A percentile compares a stretch with the other conserved stretches of the same genome.
These are phyloP conservation scores for Bryoerythrophyllum caledonicum DNA, from an alignment of 225 moss, liverwort and hornwort genomes.

Conservation along the genomic window DNA sequence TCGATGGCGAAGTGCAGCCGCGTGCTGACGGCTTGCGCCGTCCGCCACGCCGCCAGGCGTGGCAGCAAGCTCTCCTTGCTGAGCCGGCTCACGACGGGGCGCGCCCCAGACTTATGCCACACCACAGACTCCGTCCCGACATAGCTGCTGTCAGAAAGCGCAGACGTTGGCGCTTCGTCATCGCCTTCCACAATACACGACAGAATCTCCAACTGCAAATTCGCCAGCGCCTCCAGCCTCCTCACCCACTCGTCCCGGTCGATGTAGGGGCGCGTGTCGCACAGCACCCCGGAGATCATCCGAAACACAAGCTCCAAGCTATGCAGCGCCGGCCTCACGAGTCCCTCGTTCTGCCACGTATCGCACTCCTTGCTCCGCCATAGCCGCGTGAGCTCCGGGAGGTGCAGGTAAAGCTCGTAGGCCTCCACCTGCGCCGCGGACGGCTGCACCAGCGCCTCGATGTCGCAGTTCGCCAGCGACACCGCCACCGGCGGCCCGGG, in stretches of 20 bases:
- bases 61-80: constrained; percentile 69
- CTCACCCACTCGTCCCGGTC: constrained; percentile 77
- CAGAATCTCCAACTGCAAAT: constrained; percentile 69
- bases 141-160: constrained; percentile 23
- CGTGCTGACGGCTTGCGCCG: constrained; percentile 57
- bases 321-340: constrained; percentile 71
- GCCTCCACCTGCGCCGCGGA: constrained; percentile 67
- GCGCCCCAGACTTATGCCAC: constrained; percentile 61
- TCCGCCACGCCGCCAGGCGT: constrained; percentile 72
- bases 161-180: constrained; percentile 50
- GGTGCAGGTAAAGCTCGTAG: constrained; percentile 66
- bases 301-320: constrained; percentile 76
- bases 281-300: constrained; percentile 59
- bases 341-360: constrained; percentile 51
- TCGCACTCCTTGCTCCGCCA: constrained; percentile 41
- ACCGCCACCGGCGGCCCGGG: constrained; percentile 45
- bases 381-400: constrained; percentile 59
- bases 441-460: constrained; percentile 64
- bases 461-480: constrained; percentile 64
- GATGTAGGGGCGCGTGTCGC: constrained; percentile 62
- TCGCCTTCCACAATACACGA: constrained; percentile 72
- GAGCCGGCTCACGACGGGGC: constrained; percentile 34
- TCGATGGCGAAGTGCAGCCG: constrained; percentile 77
- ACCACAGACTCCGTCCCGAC: constrained; percentile 38
- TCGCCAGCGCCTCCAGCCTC: constrained; percentile 67